A percentile compares a stretch with the other conserved stretches of the same genome.
phyloP scores from a whole-genome alignment of 2,329 filamentous ascomycete genomes.

The Laburnicola sp. region DNA sequence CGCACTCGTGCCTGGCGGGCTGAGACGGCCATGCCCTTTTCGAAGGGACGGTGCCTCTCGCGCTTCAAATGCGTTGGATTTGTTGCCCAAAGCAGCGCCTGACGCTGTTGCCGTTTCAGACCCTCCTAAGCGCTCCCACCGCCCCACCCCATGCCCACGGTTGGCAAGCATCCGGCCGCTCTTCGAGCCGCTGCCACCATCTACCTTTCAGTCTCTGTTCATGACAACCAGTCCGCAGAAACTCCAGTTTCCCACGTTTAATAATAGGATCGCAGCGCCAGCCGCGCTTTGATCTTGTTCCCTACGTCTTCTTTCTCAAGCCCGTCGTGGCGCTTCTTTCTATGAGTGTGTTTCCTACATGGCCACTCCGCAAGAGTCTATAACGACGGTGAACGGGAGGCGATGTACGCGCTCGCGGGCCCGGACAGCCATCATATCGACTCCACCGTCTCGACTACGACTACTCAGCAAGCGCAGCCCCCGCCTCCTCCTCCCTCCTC shows the following conservation, averaged over 20 bases:
- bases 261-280: constrained; percentile 45
- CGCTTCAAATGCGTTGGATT: constrained; percentile 46
- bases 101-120: constrained; percentile 44
- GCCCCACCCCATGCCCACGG: constrained; percentile 42
- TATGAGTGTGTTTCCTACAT: constrained; percentile 42
- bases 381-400: constrained; percentile 44
- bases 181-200: constrained; percentile 30
- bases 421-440: constrained; percentile 35
- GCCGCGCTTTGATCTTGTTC: constrained; percentile 35
- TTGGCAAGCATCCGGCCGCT: constrained; percentile 33
- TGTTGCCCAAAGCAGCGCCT: constrained; percentile 40
- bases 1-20: constrained; percentile 20
- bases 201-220: constrained; percentile 28
- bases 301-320: constrained; percentile 34
- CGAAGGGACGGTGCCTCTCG: constrained; percentile 35
- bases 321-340: constrained; percentile 34
- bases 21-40: constrained; percentile 37
- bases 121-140: constrained; percentile 37
- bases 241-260: constrained; percentile 35
- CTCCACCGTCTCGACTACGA: constrained; percentile 22
- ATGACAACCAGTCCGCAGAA: constrained; percentile 27
- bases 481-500: constrained; percentile 26
- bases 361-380: constrained; percentile 43
- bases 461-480: constrained; percentile 25
- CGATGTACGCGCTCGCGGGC: constrained; percentile 45